Evolutionary conservation across 176 grass and related monocot genomes (phyloP), one percentile per base, ranked within the genome.

Genomic region (Pontederia paniculata): DNA sequence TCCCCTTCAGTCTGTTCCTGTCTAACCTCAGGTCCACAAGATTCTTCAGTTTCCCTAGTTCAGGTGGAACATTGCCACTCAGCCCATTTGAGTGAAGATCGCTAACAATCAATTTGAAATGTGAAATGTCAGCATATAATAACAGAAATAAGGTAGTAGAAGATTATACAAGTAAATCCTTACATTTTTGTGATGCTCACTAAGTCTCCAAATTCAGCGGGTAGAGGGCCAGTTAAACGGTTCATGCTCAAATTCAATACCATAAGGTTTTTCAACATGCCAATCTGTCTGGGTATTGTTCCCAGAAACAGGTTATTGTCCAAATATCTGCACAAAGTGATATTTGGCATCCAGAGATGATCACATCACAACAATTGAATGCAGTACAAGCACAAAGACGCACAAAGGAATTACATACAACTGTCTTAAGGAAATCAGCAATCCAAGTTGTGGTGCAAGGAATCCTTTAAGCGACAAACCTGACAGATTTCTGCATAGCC

Each of bases 391-490:
- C 17, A 23, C 0, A 17, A 58, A 8, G 17, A 17, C 8, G 43
- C 17, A 52, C 9, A 12, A 53, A 44, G 14, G 15, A 41, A 44
- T 15, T 25, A 60, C 86, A 63, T 84, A 98, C 93, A 91, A 46
- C 66, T 98, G 86, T 74, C 88, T 77, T 74, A 98, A 62, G 50
- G 85, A 98, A 63, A 18, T 68, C 1, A 98, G 68, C 16, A 52
- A 57, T 42, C 80, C 80, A 63, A 98, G 74, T 62, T 79, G 77
- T 0, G 74, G 86, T 23, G 93, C 68, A n/a, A 98, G 73, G 71
- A 98, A 98, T 71, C 93, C 93, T 74, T 82, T 98, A 46, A 98
- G 74, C 18, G 80, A 84, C 7, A 65, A 84, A 45, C 84, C 86
- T 1, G 93, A 84, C 52, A 98, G 83, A 41, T 72, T 88, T 75